Percentiles rank a stretch among this genome's conserved stretches.
Conservation (phyloP, 2,329 filamentous ascomycete species). For the Aureobasidium zeae region DNA sequence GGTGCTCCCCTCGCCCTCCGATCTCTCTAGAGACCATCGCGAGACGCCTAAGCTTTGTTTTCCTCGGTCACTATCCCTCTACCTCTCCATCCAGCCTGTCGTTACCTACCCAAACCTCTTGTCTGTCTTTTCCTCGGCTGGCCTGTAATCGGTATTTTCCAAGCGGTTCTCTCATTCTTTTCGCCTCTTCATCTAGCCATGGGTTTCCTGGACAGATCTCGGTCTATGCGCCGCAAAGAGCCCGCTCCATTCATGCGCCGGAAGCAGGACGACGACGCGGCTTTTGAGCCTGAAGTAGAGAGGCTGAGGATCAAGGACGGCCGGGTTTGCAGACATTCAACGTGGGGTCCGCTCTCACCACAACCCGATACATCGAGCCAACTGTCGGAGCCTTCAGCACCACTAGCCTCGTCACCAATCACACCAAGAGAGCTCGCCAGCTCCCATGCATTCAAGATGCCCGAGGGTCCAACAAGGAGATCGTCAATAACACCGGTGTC, state of each 20-base stretch:
- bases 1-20: conserved; percentile 1
- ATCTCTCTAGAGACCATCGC: conserved; percentile 14
- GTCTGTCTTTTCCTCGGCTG: neutral
- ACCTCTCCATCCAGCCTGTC: neutral
- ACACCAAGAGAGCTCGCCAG: too few species aligned
- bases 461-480: neutral
- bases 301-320: too few species aligned
- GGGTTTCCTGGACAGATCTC: conserved; percentile 18
- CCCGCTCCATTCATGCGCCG: conserved; percentile 14
- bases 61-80: neutral
- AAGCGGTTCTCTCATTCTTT: conserved; percentile 3
- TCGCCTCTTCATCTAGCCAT: conserved; percentile 1
- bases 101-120: too few species aligned
- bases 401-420: too few species aligned
- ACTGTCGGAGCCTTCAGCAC: too few species aligned
- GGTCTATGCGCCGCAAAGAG: conserved; percentile 18
- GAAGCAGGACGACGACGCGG: conserved; percentile 15
- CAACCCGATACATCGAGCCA: too few species aligned
- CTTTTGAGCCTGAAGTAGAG: too few species aligned
- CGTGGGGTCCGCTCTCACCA: too few species aligned
- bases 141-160: neutral
- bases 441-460: neutral
- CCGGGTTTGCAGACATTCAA: too few species aligned
- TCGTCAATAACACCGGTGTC: conserved; percentile 6
- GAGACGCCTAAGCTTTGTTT: conserved; percentile 9